Base-by-base conservation (phyloP, 2,329 filamentous ascomycete genomes). In the Microcyclosporella mali region DNA sequence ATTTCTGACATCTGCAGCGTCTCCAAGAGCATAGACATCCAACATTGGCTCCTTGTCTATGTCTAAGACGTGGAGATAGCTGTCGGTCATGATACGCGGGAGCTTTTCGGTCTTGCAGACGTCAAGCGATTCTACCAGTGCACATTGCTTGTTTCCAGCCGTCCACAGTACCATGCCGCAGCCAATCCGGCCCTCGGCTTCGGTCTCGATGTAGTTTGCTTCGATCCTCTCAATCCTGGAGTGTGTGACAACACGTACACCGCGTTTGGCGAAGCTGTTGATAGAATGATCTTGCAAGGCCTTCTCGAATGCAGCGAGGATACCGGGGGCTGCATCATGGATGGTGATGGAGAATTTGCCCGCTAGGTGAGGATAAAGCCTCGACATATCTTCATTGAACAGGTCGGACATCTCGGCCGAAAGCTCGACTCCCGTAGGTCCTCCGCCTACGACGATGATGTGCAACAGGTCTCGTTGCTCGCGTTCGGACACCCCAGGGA, bases 331-430 rank as follows among this genome's bases (percentile, higher is more conserved):
- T n/a, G 48, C 65, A 48, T 70, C 69, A 46, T 71, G 66, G 37
- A 72, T 66, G 3, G 61, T 59, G 34, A 72, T 67, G 7, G 47
- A 56, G 17, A 70, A 45, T 29, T 66, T 63, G 8, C 59, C 62
- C 12, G 61, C 61, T 2, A 71, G 56, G 18, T 64, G 56, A 2
- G 69, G 68, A 46, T 69, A 71, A 12, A 71, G 51, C 17, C 59
- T 56, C 6, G 55, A 49, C 46, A 70, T 56, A 33, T 67, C 65
- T 4, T 64, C 53, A 11, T 66, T 52, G 46, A 63, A 66, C 2
- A 71, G 58, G 41, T 71, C 69, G 30, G 61, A 66, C 12, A 71
- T 54, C 46, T 71, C 69, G 6, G 68, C 68, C 1, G 68, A 64
- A 2, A 69, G 55, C 43, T 69, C 67, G 29, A 70, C 63, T 18